Evolutionary conservation across 2,329 filamentous ascomycete genomes (phyloP).

Genomic region (Fusarium falciforme): DNA sequence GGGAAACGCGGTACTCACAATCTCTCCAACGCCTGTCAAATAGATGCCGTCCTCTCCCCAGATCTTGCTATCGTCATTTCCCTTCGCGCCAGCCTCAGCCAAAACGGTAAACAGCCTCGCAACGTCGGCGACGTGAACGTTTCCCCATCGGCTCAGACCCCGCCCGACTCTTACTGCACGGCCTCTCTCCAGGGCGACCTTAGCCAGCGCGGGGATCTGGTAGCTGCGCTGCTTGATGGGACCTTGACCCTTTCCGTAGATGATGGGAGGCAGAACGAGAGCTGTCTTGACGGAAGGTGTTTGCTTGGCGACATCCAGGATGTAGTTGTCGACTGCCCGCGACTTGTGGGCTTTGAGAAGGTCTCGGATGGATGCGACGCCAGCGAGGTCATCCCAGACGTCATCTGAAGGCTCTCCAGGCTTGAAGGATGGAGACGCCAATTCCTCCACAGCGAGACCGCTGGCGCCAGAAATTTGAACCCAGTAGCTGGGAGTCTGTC

Average conservation of each 20-base stretch:
- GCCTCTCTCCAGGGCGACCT: conserved; percentile 47
- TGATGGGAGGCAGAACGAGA: conserved; percentile 50
- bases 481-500: conserved; percentile 31
- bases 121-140: conserved; percentile 51
- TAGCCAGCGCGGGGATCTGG: conserved; percentile 53
- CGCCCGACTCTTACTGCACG: conserved; percentile 49
- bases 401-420: conserved; percentile 45
- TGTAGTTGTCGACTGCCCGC: conserved; percentile 52
- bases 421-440: conserved; percentile 45
- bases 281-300: conserved; percentile 48
- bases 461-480: conserved; percentile 54
- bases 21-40: conserved; percentile 45
- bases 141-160: conserved; percentile 50
- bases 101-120: conserved; percentile 46
- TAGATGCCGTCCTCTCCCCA: conserved; percentile 57
- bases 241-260: conserved; percentile 54
- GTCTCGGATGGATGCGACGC: conserved; percentile 35
- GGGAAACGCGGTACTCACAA: conserved; percentile 32
- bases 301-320: conserved; percentile 45
- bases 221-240: conserved; percentile 54
- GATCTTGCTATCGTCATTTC: conserved; percentile 31
- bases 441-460: conserved; percentile 48
- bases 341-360: conserved; percentile 42
- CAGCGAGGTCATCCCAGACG: conserved; percentile 52
- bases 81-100: conserved; percentile 45